Base-by-base conservation (phyloP, 371 early-diverging fungal genomes). In the Zancudomyces culisetae region DNA sequence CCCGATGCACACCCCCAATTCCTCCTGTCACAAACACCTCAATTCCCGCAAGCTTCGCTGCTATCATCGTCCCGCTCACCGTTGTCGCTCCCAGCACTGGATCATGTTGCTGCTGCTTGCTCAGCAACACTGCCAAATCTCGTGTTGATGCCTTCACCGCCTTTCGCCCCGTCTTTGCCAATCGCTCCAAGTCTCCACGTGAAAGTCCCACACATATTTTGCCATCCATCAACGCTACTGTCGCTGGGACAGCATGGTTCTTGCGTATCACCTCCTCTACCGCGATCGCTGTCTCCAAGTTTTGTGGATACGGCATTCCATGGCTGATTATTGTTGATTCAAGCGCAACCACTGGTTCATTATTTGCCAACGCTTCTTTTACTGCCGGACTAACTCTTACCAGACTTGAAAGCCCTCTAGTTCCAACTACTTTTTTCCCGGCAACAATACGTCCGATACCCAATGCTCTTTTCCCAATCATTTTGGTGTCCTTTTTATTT, bases 1-100 rank as follows among this genome's bases (percentile, higher is more conserved):
- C n/a, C n/a, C 94, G 74, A 54, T 94, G 95, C 19, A 89, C 95
- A 30, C 96, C 96, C 30, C 96, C 96, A 48, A 95, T 92, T 8
- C 95, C 96, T 19, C 96, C 96, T 1, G 96, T 94, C 18, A 86
- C 92, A 74, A 95, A 93, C 0, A 95, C 68, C 22, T 70, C 61
- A 48, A 95, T 90, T 6, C 89, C 91, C 2, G 82, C 85, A 40
- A 68, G 66, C 57, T 85, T 75, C 1, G 96, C 94, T 2, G 81
- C 69, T 13, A 81, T 54, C 83, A 93, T 85, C 0, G 95, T 94
- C 3, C 79, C 79, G 0, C 90, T 77, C 8, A 95, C 94, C 0
- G 96, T 95, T 0, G 94, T 93, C 0, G 89, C 85, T 0, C 93
- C 92, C 0, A 72, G 66, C n/a, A n/a, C n/a, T n/a, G n/a, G n/a